Base-by-base conservation (phyloP, 768 basidiomycete species). In the Mycena albidolilacea region DNA sequence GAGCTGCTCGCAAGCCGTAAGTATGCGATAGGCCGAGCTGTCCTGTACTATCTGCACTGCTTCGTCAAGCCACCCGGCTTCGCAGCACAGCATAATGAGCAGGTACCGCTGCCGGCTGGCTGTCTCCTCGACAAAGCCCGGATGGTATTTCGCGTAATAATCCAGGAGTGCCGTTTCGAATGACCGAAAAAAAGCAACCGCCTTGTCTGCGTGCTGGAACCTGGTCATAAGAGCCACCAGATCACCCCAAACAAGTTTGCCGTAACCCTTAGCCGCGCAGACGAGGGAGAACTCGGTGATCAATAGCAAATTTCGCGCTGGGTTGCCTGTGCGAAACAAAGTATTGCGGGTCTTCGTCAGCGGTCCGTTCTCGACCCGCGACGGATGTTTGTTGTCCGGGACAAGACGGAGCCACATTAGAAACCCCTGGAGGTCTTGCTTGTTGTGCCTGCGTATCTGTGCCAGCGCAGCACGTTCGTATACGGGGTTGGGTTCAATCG, bases 391-490 rank as follows among this genome's bases (percentile, higher is more conserved):
- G 37, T 74, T 72, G 57, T 77, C 76, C 8, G 76, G 76, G 43
- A 74, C 73, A 17, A 74, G 74, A 11, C 46, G 17, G 1, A 77
- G 68, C 71, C 73, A 77, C 9, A 35, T 64, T 14, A 70, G 63
- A 15, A 77, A 77, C 1, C 9, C 66, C 9, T 57, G 15, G n/a
- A 70, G 58, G 58, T 75, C 64, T 12, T 64, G 62, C 7, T 35
- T 39, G 19, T 44, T 48, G 6, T 23, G 52, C 21, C 39, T 57
- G 55, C 73, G 64, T 37, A 76, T 70, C 37, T 70, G 55, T 0
- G 57, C 76, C 9, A 77, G 64, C 6, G 76, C 76, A 1, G 71
- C 76, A 15, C 64, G n/a, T 39, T 77, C 76, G 15, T 75, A 77
- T 5, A 38, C 60, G 0, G 73, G 64, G 52, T 72, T 54, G 17